A percentile compares a stretch with the other conserved stretches of the same genome.
These are phyloP conservation scores for Aspergillus tamarii DNA, from an alignment of 2,329 filamentous ascomycete species.

Conservation along the genomic window DNA sequence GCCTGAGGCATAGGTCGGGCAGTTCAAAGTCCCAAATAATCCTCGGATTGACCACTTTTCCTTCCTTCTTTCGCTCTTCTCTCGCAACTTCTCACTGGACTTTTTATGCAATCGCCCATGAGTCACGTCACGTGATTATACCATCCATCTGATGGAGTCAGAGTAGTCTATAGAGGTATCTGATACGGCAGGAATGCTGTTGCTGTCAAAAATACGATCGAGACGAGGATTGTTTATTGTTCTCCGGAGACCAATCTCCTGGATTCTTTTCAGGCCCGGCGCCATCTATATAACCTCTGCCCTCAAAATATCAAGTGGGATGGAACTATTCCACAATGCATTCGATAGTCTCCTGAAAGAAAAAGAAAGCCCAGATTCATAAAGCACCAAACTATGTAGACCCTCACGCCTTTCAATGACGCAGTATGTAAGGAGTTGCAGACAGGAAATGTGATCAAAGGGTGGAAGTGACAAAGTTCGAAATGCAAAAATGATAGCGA, in stretches of 20 bases:
- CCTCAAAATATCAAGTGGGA: background rate
- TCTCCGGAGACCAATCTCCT: background rate
- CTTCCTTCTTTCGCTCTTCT: background rate
- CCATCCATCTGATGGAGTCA: too few species aligned
- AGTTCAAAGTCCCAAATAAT: background rate
- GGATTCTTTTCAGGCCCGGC: background rate
- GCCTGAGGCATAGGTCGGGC: background rate
- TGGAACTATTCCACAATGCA: constrained; percentile 9
- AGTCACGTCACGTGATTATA: constrained; percentile 14
- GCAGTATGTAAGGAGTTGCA: constrained; percentile 18
- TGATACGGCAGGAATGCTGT: too few species aligned
- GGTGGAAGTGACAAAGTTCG: constrained; percentile 10
- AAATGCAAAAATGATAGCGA: constrained; percentile 12
- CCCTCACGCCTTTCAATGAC: constrained; percentile 31
- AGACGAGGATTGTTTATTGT: background rate
- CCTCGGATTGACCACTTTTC: background rate
- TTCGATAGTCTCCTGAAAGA: constrained; percentile 13
- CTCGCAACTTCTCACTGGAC: too few species aligned
- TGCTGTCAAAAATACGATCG: background rate
- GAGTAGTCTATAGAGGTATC: too few species aligned
- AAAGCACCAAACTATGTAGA: constrained; percentile 21
- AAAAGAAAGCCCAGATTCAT: constrained; percentile 17
- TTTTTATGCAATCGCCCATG: background rate
- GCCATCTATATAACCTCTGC: constrained; percentile 9
- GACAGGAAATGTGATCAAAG: constrained; percentile 14